Percentiles rank a stretch among this genome's conserved stretches.
Conservation (phyloP, 495 filamentous ascomycete genomes). For the Aspergillus diversus region DNA sequence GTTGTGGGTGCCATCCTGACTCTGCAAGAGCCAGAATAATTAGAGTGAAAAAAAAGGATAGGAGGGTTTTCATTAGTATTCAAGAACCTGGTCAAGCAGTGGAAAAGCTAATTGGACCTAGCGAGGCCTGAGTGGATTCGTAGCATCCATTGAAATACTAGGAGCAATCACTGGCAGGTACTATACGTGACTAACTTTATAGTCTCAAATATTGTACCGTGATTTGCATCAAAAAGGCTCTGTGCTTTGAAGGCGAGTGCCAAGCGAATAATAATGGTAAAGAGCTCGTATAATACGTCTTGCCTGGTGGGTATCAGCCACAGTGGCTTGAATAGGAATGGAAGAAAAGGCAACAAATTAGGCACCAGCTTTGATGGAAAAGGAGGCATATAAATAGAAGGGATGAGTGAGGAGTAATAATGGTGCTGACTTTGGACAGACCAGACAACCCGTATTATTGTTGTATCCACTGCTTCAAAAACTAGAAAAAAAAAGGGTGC, state of each 20-base stretch:
- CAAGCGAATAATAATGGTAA: background rate
- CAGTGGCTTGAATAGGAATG: slow-evolving; percentile 31
- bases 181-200: too few relatives aligned
- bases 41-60: background rate
- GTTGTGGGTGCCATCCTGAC: too few relatives aligned
- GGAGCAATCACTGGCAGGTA: background rate
- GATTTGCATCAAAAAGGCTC: too few relatives aligned
- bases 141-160: background rate
- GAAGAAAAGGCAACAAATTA: slow-evolving; percentile 6
- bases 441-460: too few relatives aligned
- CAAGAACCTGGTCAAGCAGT: background rate
- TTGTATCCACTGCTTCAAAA: background rate
- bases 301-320: slow-evolving; percentile 22
- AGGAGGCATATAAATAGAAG: slow-evolving; percentile 7
- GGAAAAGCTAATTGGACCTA: background rate
- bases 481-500: background rate
- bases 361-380: slow-evolving; percentile 20
- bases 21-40: too few relatives aligned
- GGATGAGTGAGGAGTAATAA: background rate
- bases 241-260: too few relatives aligned
- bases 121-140: background rate
- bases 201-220: too few relatives aligned
- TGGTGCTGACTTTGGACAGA: too few relatives aligned
- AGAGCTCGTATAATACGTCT: background rate
- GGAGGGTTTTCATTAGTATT: background rate